Evolutionary conservation across 1,284 basidiomycete species (phyloP).

Genomic region (Termitomyces sp.): DNA sequence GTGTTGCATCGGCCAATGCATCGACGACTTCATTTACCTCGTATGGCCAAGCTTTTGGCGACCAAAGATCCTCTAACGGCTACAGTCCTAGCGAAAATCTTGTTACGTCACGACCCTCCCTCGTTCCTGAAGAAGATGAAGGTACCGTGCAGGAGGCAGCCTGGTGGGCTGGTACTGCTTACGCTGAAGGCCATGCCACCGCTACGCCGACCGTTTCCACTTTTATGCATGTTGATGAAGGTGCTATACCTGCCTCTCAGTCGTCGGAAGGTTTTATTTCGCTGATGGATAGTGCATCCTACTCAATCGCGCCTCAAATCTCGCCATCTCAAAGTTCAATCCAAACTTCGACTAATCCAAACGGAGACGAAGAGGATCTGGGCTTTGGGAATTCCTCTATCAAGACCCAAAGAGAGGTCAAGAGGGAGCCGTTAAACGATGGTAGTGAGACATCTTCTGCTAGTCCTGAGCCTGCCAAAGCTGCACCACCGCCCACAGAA

Average conservation of each 20-base stretch:
- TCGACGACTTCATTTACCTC: conserved; percentile 42
- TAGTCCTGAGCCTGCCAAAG: conserved; percentile 16
- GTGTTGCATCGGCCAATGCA: conserved; percentile 50
- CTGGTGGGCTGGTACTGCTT: conserved; percentile 61
- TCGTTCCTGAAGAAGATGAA: conserved; percentile 31
- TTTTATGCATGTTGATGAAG: conserved; percentile 49
- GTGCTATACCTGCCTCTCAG: conserved; percentile 29
- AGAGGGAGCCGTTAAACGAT: conserved; percentile 29
- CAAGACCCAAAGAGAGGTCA: conserved; percentile 29
- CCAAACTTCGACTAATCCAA: conserved; percentile 33
- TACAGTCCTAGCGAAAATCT: conserved; percentile 29
- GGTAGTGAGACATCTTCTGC: conserved; percentile 20
- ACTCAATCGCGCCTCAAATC: conserved; percentile 36
- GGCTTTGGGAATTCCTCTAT: conserved; percentile 75
- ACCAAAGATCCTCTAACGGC: conserved; percentile 23
- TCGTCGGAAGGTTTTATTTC: conserved; percentile 73
- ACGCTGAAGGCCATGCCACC: conserved; percentile 40
- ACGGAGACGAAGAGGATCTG: conserved; percentile 72
- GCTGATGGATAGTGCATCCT: conserved; percentile 69
- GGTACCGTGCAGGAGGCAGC: conserved; percentile 34
- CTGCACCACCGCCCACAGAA: conserved; percentile 26
- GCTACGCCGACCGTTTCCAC: conserved; percentile 63
- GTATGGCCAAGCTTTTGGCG: conserved; percentile 31
- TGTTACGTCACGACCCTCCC: conserved; percentile 30
- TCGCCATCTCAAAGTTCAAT: conserved; percentile 16